phyloP scores from a whole-genome alignment of 2,329 filamentous ascomycete species.

The Talaromyces sp. region DNA sequence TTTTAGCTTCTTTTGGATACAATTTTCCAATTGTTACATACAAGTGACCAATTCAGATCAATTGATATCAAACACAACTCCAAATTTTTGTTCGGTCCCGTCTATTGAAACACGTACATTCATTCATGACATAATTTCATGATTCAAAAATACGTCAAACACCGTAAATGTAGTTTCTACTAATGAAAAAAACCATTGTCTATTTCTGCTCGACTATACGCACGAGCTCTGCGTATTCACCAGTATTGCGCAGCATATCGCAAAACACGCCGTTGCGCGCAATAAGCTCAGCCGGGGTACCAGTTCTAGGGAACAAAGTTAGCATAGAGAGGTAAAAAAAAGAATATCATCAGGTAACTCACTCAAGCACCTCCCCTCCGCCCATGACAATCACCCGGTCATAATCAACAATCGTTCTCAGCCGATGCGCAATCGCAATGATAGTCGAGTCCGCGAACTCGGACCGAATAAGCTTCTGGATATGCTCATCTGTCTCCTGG shows the following conservation, averaged over 20 bases:
- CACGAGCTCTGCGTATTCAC: slow-evolving; percentile 23
- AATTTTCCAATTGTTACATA: neutral
- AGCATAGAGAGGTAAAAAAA: neutral
- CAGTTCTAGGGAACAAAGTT: slow-evolving; percentile 16
- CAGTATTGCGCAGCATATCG: slow-evolving; percentile 23
- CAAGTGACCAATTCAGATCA: neutral
- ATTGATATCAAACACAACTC: neutral
- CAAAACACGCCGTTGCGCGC: slow-evolving; percentile 19
- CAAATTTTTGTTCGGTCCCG: neutral
- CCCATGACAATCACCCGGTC: slow-evolving; percentile 57
- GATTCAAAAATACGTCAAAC: neutral
- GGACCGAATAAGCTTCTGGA: slow-evolving; percentile 53
- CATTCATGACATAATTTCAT: neutral
- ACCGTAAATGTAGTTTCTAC: neutral
- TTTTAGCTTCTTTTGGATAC: neutral
- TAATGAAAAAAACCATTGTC: neutral
- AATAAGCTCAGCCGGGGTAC: slow-evolving; percentile 18
- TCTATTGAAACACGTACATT: neutral
- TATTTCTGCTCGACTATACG: slow-evolving; percentile 13
- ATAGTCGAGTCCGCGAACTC: slow-evolving; percentile 55
- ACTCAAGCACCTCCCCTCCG: slow-evolving; percentile 52
- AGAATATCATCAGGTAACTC: slow-evolving; percentile 13
- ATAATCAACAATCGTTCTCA: slow-evolving; percentile 61
- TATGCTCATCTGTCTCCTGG: slow-evolving; percentile 53
- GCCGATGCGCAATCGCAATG: slow-evolving; percentile 62